phyloP scores from a whole-genome alignment of 2,329 filamentous ascomycete species.

The Periglandula ipomoeae region DNA sequence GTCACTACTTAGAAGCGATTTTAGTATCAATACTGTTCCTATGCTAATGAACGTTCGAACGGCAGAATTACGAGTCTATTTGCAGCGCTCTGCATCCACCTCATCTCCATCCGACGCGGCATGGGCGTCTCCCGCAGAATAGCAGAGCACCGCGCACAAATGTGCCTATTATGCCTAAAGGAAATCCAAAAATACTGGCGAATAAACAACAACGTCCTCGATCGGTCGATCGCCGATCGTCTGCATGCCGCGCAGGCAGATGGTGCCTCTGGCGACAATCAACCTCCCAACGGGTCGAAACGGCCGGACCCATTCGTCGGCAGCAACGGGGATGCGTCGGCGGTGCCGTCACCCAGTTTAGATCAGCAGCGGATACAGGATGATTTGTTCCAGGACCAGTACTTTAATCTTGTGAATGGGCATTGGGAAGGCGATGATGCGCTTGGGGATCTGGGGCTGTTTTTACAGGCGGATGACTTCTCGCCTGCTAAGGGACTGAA shows the following conservation, averaged over 20 bases:
- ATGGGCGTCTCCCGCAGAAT: conserved; percentile 23
- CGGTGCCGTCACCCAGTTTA: conserved; percentile 4
- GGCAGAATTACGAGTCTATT: conserved; percentile 27
- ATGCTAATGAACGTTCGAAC: too few relatives aligned
- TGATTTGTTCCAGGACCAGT: conserved; percentile 24
- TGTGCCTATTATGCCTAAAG: conserved; percentile 27
- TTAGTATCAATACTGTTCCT: too few relatives aligned
- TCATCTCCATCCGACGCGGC: conserved; percentile 24
- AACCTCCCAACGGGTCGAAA: conserved; percentile 1
- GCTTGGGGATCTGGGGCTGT: conserved; percentile 23
- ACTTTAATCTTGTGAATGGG: conserved; percentile 25
- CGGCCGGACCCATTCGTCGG: conserved; percentile 5
- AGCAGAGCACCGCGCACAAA: conserved; percentile 27
- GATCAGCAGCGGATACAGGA: conserved; percentile 13
- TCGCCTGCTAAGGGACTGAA: conserved; percentile 20
- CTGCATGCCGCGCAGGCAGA: conserved; percentile 17
- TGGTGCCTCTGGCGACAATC: conserved; percentile 2
- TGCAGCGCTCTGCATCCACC: conserved; percentile 28
- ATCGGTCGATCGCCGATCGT: conserved; percentile 26
- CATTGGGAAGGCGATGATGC: conserved; percentile 28
- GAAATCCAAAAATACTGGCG: conserved; percentile 31
- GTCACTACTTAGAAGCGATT: too few relatives aligned
- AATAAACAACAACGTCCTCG: conserved; percentile 29
- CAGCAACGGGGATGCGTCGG: neutral
- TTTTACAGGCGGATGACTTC: conserved; percentile 23